Percentiles rank a stretch among this genome's conserved stretches.
Conservation (phyloP, 768 basidiomycete genomes). For the Stropharia rugosoannulata region DNA sequence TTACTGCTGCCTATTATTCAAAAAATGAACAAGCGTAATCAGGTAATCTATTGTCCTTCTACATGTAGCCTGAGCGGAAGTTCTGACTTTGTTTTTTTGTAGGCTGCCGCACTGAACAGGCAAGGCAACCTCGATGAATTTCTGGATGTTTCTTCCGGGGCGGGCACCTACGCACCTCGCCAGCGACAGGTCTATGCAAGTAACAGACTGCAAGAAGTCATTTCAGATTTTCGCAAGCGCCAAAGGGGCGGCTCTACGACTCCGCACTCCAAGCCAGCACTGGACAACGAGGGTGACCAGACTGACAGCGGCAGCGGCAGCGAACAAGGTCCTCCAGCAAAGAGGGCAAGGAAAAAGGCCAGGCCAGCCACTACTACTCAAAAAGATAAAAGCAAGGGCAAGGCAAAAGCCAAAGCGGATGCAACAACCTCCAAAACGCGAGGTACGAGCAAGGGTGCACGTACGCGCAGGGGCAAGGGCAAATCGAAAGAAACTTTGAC, state of each 20-base stretch:
- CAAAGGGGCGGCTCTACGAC: conserved; percentile 29
- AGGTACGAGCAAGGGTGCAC: conserved; percentile 2
- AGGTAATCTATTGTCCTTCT: conserved; percentile 40
- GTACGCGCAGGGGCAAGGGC: conserved; percentile 5
- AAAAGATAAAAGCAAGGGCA: conserved; percentile 12
- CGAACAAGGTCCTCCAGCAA: conserved; percentile 16
- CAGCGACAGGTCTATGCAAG: conserved; percentile 81
- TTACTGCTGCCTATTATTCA: conserved; percentile 90
- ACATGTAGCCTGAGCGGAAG: background rate
- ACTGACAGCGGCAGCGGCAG: conserved; percentile 11
- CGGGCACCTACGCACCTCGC: conserved; percentile 72
- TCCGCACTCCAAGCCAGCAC: conserved; percentile 3
- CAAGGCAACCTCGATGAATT: conserved; percentile 78
- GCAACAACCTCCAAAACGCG: background rate
- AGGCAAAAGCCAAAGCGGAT: conserved; percentile 2
- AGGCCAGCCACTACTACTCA: background rate
- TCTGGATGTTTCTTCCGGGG: conserved; percentile 68
- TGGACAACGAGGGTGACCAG: conserved; percentile 8
- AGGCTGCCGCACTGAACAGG: conserved; percentile 66
- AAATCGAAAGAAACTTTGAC: background rate
- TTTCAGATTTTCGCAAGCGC: conserved; percentile 76
- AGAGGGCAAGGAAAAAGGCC: conserved; percentile 16
- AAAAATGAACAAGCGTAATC: conserved; percentile 78
- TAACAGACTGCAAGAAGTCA: conserved; percentile 84
- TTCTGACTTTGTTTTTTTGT: background rate